Percentiles rank a stretch among this genome's conserved stretches.
Conservation (phyloP, 495 filamentous ascomycete species). For the Daldinia childiae region DNA sequence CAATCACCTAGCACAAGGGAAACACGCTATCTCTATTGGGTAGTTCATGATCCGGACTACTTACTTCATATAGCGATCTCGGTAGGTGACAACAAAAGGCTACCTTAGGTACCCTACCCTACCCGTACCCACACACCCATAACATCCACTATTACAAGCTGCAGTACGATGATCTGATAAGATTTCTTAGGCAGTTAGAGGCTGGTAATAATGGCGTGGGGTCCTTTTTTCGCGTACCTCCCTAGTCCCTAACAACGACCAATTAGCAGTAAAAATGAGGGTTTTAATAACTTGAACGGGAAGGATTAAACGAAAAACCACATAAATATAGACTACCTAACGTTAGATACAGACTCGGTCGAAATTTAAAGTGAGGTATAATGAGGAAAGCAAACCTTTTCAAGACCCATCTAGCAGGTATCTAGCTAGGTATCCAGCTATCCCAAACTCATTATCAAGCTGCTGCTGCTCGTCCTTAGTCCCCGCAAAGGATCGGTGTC, state of each 20-base stretch:
- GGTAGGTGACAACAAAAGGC: conserved; percentile 10
- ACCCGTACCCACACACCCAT: conserved; percentile 4
- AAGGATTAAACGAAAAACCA: conserved; percentile 24
- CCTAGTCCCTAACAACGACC: conserved; percentile 13
- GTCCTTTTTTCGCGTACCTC: conserved; percentile 1
- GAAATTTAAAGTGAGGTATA: conserved; percentile 4
- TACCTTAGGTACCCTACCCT: too few relatives aligned
- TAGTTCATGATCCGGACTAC: conserved; percentile 1
- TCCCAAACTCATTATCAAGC: background rate
- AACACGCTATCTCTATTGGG: background rate
- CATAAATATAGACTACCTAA: background rate
- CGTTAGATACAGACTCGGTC: conserved; percentile 8
- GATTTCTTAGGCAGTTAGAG: conserved; percentile 20
- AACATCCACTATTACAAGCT: background rate
- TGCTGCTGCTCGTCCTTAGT: background rate
- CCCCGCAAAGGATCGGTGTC: conserved; percentile 32
- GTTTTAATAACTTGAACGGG: conserved; percentile 27
- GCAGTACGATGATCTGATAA: conserved; percentile 33
- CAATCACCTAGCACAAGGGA: background rate
- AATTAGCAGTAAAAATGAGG: conserved; percentile 20
- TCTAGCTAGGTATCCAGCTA: too few relatives aligned
- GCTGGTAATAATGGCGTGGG: background rate
- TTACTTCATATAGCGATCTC: conserved; percentile 12
- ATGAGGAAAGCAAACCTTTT: conserved; percentile 17
- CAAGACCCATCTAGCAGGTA: background rate